These are phyloP conservation scores for Thalia dealbata DNA, from an alignment of 176 grass and related monocot species.

Conservation along the genomic window DNA sequence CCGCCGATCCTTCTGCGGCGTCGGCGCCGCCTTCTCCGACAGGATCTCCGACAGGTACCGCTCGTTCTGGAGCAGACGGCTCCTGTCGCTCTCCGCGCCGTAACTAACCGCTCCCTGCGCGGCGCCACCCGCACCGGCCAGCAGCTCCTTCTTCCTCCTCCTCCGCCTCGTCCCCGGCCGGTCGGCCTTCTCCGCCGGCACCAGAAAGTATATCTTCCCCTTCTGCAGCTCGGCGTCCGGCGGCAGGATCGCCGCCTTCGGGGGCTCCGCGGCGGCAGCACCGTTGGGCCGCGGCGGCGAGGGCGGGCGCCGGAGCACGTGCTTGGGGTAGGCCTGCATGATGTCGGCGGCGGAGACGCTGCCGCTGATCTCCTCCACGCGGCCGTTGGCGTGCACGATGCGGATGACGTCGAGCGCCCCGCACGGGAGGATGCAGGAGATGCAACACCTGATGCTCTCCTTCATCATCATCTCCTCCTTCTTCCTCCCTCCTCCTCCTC, in stretches of 20 bases:
- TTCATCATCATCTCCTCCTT: conserved; percentile 11
- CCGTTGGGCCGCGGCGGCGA: conserved; percentile 26
- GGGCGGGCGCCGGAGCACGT: conserved; percentile 63
- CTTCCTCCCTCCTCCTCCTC: conserved; percentile 38
- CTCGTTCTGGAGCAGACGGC: conserved; percentile 65
- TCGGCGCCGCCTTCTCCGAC: conserved; percentile 61
- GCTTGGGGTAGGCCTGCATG: conserved; percentile 85
- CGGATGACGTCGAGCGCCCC: conserved; percentile 92
- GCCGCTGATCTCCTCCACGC: conserved; percentile 79
- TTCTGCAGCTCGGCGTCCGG: conserved; percentile 80
- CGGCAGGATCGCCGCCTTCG: conserved; percentile 31
- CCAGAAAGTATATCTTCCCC: conserved; percentile 95
- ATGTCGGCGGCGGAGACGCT: conserved; percentile 74
- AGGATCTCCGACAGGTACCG: conserved; percentile 84
- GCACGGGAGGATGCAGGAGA: conserved; percentile 95
- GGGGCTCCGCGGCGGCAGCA: conserved; percentile 19
- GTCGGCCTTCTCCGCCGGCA: conserved; percentile 36
- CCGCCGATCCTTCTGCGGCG: conserved; percentile 49
- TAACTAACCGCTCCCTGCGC: conserved; percentile 7
- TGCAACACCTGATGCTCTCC: conserved; percentile 93
- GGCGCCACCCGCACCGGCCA: neutral
- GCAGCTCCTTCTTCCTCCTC: conserved; percentile 35
- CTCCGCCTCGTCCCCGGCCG: conserved; percentile 32
- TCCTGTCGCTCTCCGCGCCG: conserved; percentile 32
- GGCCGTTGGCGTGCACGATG: conserved; percentile 92